Evolutionary conservation across 176 grass and related monocot species (phyloP).

Genomic region (Carex parvula): DNA sequence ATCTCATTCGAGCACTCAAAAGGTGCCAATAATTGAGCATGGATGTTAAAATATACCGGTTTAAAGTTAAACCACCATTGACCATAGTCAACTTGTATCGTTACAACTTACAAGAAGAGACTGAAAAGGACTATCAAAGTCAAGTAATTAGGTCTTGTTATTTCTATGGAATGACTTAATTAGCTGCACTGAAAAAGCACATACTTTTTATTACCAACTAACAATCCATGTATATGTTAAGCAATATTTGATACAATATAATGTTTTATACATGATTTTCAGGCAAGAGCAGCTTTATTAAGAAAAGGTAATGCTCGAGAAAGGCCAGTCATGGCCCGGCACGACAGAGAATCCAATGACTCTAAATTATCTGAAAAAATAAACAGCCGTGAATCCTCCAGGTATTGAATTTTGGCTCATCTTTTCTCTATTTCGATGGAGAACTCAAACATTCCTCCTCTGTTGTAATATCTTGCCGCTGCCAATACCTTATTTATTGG

Average conservation of each 20-base stretch:
- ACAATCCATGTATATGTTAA: not conserved
- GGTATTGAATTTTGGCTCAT: slow-evolving; percentile 35
- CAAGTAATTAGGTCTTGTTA: not conserved
- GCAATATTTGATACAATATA: not conserved
- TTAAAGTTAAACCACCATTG: not conserved
- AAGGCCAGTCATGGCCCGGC: slow-evolving; percentile 44
- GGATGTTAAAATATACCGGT: not conserved
- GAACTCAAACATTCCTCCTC: not conserved
- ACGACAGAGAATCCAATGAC: slow-evolving; percentile 66
- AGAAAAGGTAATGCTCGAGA: slow-evolving; percentile 88
- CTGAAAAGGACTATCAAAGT: not conserved
- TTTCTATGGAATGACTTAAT: not conserved
- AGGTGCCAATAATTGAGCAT: not conserved
- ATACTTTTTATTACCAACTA: not conserved
- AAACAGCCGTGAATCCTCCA: slow-evolving; percentile 46
- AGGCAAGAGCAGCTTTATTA: slow-evolving; percentile 95
- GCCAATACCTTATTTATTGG: not conserved
- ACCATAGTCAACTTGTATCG: not conserved
- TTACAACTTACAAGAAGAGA: too few species aligned
- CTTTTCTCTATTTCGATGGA: slow-evolving; percentile 6
- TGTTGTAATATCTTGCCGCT: not conserved
- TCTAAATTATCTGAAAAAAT: slow-evolving; percentile 47
- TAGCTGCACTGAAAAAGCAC: not conserved
- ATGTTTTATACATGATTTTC: slow-evolving; percentile 28
- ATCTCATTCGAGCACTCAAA: not conserved